phyloP scores from a whole-genome alignment of 352 stramenopile species.

The Aphanomyces cochlioides region DNA sequence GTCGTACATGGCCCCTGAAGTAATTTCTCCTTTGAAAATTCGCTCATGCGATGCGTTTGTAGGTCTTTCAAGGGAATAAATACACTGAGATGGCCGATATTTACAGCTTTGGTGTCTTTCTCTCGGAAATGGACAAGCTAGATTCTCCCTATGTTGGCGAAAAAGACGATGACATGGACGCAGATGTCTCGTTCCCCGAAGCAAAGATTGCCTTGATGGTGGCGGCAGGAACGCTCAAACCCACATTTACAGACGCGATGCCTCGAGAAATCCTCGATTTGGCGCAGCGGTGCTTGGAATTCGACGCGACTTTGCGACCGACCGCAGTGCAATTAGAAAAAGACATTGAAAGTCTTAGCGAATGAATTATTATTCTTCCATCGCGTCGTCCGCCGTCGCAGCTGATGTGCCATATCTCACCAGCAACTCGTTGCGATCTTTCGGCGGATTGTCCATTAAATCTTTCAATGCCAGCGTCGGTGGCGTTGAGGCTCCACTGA shows the following conservation, averaged over 20 bases:
- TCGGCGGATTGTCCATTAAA: slow-evolving; percentile 54
- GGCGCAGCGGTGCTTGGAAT: background rate
- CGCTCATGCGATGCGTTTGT: background rate
- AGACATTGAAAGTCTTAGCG: background rate
- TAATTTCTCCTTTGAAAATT: too few species aligned
- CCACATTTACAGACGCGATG: background rate
- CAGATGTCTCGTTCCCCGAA: background rate
- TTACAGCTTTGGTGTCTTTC: slow-evolving; percentile 12
- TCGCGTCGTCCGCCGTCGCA: background rate
- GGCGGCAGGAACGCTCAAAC: background rate
- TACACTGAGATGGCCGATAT: slow-evolving; percentile 13
- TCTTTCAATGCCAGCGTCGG: slow-evolving; percentile 58
- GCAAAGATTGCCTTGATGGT: slow-evolving; percentile 4
- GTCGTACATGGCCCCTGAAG: background rate
- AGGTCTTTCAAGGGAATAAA: slow-evolving; percentile 6
- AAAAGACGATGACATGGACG: background rate
- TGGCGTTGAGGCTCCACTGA: slow-evolving; percentile 53
- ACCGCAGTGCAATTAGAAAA: background rate
- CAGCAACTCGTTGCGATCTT: slow-evolving; percentile 52
- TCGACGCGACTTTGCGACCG: background rate
- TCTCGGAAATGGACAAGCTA: slow-evolving; percentile 14
- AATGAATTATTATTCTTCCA: slow-evolving; percentile 6
- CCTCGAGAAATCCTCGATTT: background rate
- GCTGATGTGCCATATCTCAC: slow-evolving; percentile 39
- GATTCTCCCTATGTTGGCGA: background rate